These are phyloP conservation scores for Alternaria solani DNA, from an alignment of 2,329 filamentous ascomycete species.

Conservation along the genomic window DNA sequence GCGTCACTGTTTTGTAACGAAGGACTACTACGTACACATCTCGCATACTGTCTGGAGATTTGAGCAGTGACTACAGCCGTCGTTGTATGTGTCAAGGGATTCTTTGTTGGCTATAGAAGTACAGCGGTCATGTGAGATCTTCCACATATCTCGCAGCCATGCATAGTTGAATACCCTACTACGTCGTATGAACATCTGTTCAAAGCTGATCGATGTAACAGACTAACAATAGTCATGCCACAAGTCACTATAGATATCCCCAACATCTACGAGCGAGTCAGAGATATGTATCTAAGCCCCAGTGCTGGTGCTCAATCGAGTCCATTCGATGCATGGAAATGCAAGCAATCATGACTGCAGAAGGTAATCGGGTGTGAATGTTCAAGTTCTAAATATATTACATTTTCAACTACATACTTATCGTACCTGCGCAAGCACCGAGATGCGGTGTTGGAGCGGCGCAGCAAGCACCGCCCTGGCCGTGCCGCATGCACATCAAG, in stretches of 20 bases:
- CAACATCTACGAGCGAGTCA: not conserved
- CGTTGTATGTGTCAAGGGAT: not conserved
- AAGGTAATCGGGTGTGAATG: not conserved
- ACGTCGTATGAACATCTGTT: not conserved
- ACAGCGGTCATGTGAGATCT: not conserved
- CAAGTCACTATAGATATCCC: not conserved
- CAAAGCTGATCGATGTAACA: not conserved
- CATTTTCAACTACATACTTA: not conserved
- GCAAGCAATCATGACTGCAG: not conserved
- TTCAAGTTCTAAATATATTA: not conserved
- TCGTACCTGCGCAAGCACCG: not conserved
- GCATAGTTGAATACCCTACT: not conserved
- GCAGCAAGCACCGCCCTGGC: slow-evolving; percentile 3
- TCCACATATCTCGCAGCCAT: not conserved
- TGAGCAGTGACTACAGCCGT: not conserved
- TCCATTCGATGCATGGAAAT: not conserved
- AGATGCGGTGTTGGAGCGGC: not conserved
- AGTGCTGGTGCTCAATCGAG: not conserved
- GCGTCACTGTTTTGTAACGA: not conserved
- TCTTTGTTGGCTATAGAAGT: not conserved
- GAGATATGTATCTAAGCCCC: not conserved
- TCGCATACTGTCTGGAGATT: not conserved
- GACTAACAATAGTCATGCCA: not conserved
- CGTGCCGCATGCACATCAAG: slow-evolving; percentile 8
- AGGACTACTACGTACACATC: slow-evolving; percentile 1